These are phyloP conservation scores for Rickenella mellea DNA, from an alignment of 768 basidiomycete species.

Conservation along the genomic window DNA sequence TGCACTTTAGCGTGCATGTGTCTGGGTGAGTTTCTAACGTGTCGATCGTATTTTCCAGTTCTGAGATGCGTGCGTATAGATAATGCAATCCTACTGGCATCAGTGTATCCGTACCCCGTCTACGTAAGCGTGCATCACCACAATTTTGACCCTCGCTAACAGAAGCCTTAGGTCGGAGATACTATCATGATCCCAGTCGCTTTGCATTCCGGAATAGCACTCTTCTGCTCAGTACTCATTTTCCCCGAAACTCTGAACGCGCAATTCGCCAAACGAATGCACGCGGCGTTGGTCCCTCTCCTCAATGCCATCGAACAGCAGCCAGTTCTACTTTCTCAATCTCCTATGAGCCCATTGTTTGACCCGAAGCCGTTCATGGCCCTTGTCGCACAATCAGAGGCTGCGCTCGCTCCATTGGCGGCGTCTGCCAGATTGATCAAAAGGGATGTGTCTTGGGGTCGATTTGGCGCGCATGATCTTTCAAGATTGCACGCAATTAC, in stretches of 20 bases:
- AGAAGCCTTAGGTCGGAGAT: background rate
- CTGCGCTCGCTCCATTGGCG: slow-evolving; percentile 40
- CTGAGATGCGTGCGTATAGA: too few relatives aligned
- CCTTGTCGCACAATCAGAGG: slow-evolving; percentile 3
- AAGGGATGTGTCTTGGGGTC: slow-evolving; percentile 49
- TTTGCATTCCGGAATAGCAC: slow-evolving; percentile 5
- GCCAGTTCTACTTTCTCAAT: slow-evolving; percentile 2
- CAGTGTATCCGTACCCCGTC: slow-evolving; percentile 55
- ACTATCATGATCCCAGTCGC: background rate
- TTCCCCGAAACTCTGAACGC: slow-evolving; percentile 12
- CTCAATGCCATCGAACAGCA: slow-evolving; percentile 4
- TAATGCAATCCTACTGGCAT: slow-evolving; percentile 46
- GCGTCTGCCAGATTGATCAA: slow-evolving; percentile 42
- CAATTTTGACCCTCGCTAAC: background rate
- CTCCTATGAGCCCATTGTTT: slow-evolving; percentile 5
- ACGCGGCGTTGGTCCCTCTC: slow-evolving; percentile 4
- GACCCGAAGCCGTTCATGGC: background rate
- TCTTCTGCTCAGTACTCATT: slow-evolving; percentile 4
- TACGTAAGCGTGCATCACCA: slow-evolving; percentile 28
- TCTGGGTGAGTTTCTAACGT: slow-evolving; percentile 29
- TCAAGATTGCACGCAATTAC: slow-evolving; percentile 36
- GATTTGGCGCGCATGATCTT: slow-evolving; percentile 53
- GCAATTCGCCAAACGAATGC: slow-evolving; percentile 9
- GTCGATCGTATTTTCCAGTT: slow-evolving; percentile 4
- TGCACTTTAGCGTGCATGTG: slow-evolving; percentile 51